phyloP scores from a whole-genome alignment of 345 rosid species.

The Aquilaria yunnanensis region DNA sequence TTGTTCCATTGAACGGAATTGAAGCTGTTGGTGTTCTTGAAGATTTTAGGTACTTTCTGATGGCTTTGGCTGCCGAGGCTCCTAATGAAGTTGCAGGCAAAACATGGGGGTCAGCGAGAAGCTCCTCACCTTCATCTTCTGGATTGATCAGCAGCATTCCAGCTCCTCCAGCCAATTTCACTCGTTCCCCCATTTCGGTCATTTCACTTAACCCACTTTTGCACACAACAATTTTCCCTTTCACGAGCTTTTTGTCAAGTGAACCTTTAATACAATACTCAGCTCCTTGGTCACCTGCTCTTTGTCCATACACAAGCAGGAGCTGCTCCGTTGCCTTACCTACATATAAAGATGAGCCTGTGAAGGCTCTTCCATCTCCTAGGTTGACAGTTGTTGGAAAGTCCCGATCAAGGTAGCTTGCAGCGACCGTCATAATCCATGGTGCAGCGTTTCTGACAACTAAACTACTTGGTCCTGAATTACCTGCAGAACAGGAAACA shows the following conservation, averaged over 20 bases:
- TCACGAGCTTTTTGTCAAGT: slow-evolving; percentile 11
- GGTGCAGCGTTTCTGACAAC: slow-evolving; percentile 23
- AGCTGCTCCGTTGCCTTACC: slow-evolving; percentile 21
- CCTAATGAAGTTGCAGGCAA: slow-evolving; percentile 10
- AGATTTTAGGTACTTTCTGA: slow-evolving; percentile 8
- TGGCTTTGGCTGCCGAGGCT: slow-evolving; percentile 6
- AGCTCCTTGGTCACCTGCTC: background rate
- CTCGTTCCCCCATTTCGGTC: background rate
- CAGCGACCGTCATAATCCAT: slow-evolving; percentile 27
- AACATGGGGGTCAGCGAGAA: slow-evolving; percentile 5
- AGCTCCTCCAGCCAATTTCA: slow-evolving; percentile 2
- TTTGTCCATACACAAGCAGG: slow-evolving; percentile 5
- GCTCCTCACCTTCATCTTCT: slow-evolving; percentile 1
- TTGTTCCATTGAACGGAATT: slow-evolving; percentile 12
- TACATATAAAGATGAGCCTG: slow-evolving; percentile 16
- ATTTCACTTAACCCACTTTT: background rate
- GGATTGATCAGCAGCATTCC: slow-evolving; percentile 7
- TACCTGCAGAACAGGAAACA: slow-evolving; percentile 24
- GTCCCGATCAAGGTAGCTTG: slow-evolving; percentile 27
- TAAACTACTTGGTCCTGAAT: slow-evolving; percentile 12
- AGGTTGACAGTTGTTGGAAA: slow-evolving; percentile 22
- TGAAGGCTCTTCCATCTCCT: slow-evolving; percentile 17
- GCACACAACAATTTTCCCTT: slow-evolving; percentile 12
- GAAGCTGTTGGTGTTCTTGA: slow-evolving; percentile 16
- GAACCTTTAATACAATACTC: slow-evolving; percentile 2